Base-by-base conservation (phyloP, 2,329 filamentous ascomycete genomes). In the Achaetomium macrosporum region DNA sequence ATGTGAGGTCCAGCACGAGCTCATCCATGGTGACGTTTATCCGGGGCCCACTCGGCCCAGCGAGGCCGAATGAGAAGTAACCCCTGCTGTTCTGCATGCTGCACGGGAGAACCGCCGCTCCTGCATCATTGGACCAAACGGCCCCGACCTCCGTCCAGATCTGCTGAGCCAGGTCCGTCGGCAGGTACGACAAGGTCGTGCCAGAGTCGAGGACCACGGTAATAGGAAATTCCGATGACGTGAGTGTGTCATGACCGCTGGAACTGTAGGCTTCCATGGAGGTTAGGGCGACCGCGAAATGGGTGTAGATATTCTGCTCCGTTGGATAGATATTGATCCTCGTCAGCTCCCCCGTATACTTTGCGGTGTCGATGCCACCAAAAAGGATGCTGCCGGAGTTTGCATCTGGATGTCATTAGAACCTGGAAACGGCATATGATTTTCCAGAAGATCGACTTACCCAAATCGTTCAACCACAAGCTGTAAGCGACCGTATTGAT, bases 321-420 rank as follows among this genome's bases (percentile, higher is more conserved):
- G 44, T 72, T 66, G 53, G 65, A 60, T 82, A 71, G 55, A 90
- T 74, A 15, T 84, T 74, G 29, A 90, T 73, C 6, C 76, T 79
- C 42, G 76, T 74, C 31, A 91, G 73, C 2, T 78, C 67, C 44
- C 87, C 87, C 0, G 74, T 66, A 68, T 83, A 93, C 65, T 91
- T 91, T 54, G 77, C 79, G 0, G 81, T 87, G 65, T 92, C 87
- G 54, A 91, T 82, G n/a, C 87, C 88, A 37, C 88, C 88, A 60
- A 92, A 93, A 1, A 92, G 73, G 55, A 92, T 84, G 60, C 73
- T 85, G 35, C 88, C 88, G 1, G 77, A 83, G 55, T 76, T 83
- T 0, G 86, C 69, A 53, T 73, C 74, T 67, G 36, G 0, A 16
- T 7, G 15, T 63, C 42, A 60, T 51, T 36, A 60, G 43, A 13